Evolutionary conservation across 768 basidiomycete species (phyloP).

Genomic region (Agrocybe chaxingu): DNA sequence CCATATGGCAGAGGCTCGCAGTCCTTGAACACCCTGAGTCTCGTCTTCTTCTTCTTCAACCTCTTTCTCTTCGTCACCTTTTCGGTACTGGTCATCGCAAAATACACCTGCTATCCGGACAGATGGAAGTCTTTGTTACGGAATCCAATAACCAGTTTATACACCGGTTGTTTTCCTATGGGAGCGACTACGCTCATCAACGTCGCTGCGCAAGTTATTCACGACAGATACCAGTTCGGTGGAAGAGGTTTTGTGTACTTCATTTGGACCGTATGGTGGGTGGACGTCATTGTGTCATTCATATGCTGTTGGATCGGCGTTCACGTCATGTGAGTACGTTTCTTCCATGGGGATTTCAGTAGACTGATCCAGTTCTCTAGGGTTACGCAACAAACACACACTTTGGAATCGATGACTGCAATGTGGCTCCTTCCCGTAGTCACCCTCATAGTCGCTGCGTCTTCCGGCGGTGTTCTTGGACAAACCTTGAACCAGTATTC

Average conservation of each 20-base stretch:
- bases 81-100: conserved; percentile 37
- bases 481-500: conserved; percentile 43
- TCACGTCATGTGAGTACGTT: conserved; percentile 58
- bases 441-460: conserved; percentile 66
- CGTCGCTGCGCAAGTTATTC: conserved; percentile 42
- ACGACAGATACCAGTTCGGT: conserved; percentile 43
- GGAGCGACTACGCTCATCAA: conserved; percentile 57
- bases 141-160: conserved; percentile 44
- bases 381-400: conserved; percentile 58
- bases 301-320: conserved; percentile 59
- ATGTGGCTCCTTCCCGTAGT: conserved; percentile 78
- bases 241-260: conserved; percentile 49
- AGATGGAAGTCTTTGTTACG: conserved; percentile 37
- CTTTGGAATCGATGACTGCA: conserved; percentile 52
- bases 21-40: conserved; percentile 33
- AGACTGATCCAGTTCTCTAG: conserved; percentile 17
- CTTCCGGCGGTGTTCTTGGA: conserved; percentile 61
- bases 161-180: conserved; percentile 54
- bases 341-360: not conserved
- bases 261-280: conserved; percentile 71
- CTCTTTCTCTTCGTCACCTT: conserved; percentile 52
- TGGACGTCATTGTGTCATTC: conserved; percentile 53
- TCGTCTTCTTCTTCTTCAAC: conserved; percentile 59
- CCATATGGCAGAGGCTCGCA: conserved; percentile 47
- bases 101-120: conserved; percentile 53